Evolutionary conservation across 768 basidiomycete species (phyloP).

Genomic region (Kwoniella bestiolae): DNA sequence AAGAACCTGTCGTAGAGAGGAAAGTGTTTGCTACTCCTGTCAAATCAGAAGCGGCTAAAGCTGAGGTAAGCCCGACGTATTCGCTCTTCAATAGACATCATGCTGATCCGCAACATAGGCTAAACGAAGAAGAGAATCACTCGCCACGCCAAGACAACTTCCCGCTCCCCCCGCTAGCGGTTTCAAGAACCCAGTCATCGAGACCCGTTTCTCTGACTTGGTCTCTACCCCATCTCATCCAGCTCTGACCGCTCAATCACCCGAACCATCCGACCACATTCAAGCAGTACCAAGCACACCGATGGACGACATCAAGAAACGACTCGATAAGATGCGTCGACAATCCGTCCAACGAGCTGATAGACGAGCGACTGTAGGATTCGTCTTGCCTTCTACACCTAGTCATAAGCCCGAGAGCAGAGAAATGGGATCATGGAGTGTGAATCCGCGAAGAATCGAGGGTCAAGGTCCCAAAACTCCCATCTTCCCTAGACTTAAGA

Average conservation of each 20-base stretch:
- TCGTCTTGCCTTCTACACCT: conserved; percentile 46
- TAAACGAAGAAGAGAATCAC: conserved; percentile 38
- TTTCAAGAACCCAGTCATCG: conserved; percentile 41
- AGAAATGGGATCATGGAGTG: conserved; percentile 26
- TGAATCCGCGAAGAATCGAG: not conserved
- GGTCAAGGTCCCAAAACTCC: conserved; percentile 17
- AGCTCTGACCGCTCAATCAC: conserved; percentile 29
- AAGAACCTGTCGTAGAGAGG: conserved; percentile 12
- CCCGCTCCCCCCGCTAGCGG: conserved; percentile 42
- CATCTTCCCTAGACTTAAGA: conserved; percentile 19
- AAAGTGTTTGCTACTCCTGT: conserved; percentile 9
- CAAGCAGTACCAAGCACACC: conserved; percentile 14
- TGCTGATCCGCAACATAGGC: not conserved
- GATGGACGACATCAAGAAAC: conserved; percentile 33
- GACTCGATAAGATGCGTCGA: conserved; percentile 38
- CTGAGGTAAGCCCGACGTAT: conserved; percentile 15
- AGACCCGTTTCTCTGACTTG: conserved; percentile 18
- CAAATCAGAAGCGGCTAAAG: conserved; percentile 13
- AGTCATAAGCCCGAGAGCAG: conserved; percentile 6
- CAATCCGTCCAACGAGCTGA: conserved; percentile 36
- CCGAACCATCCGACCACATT: not conserved
- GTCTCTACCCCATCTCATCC: conserved; percentile 33
- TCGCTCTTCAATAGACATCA: not conserved
- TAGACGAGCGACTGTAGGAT: conserved; percentile 49
- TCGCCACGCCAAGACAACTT: conserved; percentile 51